Percentiles rank a stretch among this genome's conserved stretches.
phyloP scores from a whole-genome alignment of 2,329 filamentous ascomycete species.

The Monosporascus sp. region DNA sequence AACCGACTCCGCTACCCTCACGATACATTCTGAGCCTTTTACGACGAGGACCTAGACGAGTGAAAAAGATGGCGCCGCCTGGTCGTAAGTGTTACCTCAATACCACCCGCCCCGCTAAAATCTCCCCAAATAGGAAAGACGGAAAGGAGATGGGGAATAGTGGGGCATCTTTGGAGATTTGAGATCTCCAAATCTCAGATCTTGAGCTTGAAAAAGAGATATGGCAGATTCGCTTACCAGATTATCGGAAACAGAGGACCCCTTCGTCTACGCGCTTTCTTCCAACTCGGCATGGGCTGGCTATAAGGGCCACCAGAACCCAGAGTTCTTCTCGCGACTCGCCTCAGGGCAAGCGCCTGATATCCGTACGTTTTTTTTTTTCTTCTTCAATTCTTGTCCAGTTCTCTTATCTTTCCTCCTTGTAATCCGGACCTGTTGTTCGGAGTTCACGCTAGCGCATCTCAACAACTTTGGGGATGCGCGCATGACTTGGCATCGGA shows the following conservation, averaged over 20 bases:
- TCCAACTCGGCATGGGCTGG: constrained; percentile 67
- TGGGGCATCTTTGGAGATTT: neutral
- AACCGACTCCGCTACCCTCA: neutral
- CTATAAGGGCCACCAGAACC: constrained; percentile 59
- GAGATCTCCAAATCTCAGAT: neutral
- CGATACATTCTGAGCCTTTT: too few species aligned
- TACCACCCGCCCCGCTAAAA: neutral
- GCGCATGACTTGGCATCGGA: neutral
- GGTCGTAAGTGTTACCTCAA: neutral
- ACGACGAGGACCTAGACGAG: neutral
- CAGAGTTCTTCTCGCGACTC: constrained; percentile 64
- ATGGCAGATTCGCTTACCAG: constrained; percentile 16
- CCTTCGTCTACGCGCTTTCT: constrained; percentile 57
- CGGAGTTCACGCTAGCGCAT: neutral
- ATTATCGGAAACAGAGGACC: constrained; percentile 38
- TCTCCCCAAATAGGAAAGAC: neutral
- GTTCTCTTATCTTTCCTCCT: neutral
- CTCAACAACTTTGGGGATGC: neutral
- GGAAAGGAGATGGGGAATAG: neutral
- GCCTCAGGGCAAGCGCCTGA: constrained; percentile 61
- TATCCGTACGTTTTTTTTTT: constrained; percentile 44
- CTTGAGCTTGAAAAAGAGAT: neutral
- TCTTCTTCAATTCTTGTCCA: neutral
- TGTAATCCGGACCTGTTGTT: neutral
- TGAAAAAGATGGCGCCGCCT: neutral